Evolutionary conservation across 192 early-diverging fungal species (phyloP), one percentile per base, ranked within the genome.

Genomic region (Podila horticola): DNA sequence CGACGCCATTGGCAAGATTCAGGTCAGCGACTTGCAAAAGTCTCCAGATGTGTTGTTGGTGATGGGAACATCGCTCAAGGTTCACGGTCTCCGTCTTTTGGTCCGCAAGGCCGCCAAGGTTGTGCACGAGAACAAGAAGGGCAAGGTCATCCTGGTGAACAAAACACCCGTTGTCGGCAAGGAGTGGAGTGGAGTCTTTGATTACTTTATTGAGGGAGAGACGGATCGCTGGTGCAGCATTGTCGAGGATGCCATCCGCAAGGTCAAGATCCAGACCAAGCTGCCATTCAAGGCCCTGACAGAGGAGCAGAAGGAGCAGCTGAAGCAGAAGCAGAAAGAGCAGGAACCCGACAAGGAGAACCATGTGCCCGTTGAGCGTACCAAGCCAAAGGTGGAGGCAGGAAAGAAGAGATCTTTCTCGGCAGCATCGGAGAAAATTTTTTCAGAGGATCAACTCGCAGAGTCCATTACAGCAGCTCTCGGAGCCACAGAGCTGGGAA

Each of bases 61-160:
- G 31, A 94, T 97, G 91, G 96, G 96, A 12, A 97, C 96, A 17
- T 94, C 92, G 19, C 87, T 97, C 31, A 94, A 94, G 76, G 93
- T 97, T 26, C 86, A 89, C 45, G 96, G 93, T 8, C 84, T 95
- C 33, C 93, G 94, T 50, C 67, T 82, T 64, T 83, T 96, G 34
- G 92, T 97, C 41, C 93, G 92, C 75, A 86, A 92, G 50, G 83
- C 93, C 12, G 92, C 95, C 28, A 82, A 79, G 28, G 75, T 83
- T 28, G 84, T 92, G 49, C 92, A 91, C 57, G 67, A 82, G 50
- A 84, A 84, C 36, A 84, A 85, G 60, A 79, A 81, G 22, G 90
- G 90, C 19, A 74, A 84, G 41, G 89, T 94, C 10, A 86, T 95
- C 38, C 87, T 96, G 66, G 88, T 97, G n/a, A 97, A 97, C 86